These are phyloP conservation scores for Cercospora zeae-maydis DNA, from an alignment of 2,329 filamentous ascomycete species.

Conservation along the genomic window DNA sequence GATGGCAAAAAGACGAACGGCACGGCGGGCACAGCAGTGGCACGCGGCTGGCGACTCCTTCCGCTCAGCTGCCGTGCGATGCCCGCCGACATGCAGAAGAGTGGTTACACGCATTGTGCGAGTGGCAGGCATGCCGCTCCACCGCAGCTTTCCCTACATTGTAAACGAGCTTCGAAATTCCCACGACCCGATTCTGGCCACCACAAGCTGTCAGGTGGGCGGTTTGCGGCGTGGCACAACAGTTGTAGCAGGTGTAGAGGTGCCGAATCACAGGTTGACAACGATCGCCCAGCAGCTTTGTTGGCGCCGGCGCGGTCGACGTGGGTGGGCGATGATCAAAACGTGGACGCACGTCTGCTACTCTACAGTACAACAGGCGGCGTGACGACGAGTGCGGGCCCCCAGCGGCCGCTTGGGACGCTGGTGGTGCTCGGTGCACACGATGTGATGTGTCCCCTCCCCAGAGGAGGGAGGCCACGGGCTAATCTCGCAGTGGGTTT, in stretches of 20 bases:
- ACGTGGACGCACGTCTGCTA: conserved; percentile 16
- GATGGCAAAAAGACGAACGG: conserved; percentile 10
- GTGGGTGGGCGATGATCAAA: conserved; percentile 12
- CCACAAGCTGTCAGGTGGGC: conserved; percentile 15
- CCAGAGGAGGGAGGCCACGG: neutral
- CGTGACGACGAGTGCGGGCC: conserved; percentile 7
- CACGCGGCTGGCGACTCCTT: conserved; percentile 4
- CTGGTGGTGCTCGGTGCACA: neutral
- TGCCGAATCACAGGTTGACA: conserved; percentile 20
- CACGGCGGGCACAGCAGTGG: neutral
- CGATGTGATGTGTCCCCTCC: neutral
- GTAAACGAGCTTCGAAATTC: conserved; percentile 11
- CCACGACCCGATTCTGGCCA: conserved; percentile 7
- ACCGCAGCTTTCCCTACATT: conserved; percentile 13
- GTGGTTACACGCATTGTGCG: conserved; percentile 16
- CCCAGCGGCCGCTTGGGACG: conserved; percentile 1
- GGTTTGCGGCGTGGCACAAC: conserved; percentile 7
- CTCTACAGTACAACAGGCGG: conserved; percentile 5
- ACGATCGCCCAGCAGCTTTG: conserved; percentile 11
- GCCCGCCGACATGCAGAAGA: neutral
- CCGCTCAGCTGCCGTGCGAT: conserved; percentile 3
- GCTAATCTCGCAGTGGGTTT: neutral
- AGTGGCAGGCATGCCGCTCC: conserved; percentile 12
- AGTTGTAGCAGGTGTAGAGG: conserved; percentile 15
- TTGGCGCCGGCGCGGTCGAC: neutral